phyloP scores from a whole-genome alignment of 352 stramenopile genomes.

The Globisporangium recalcitrans region DNA sequence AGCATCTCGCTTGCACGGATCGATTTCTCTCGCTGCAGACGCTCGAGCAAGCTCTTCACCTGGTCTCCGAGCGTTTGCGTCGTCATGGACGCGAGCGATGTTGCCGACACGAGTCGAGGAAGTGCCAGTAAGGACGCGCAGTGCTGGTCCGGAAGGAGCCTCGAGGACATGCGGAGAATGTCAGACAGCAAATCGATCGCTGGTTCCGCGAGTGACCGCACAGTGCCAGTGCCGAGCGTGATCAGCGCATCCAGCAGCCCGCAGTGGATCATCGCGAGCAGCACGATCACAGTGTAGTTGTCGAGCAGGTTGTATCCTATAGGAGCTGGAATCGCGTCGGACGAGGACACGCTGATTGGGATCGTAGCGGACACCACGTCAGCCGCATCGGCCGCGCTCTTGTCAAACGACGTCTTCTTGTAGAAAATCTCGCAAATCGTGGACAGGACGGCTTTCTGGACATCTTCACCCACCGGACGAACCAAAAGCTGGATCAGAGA shows the following conservation, averaged over 20 bases:
- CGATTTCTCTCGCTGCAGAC: conserved; percentile 76
- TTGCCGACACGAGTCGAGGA: conserved; percentile 73
- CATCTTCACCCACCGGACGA: conserved; percentile 83
- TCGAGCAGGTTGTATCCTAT: conserved; percentile 81
- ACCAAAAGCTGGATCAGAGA: conserved; percentile 85
- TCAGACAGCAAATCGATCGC: conserved; percentile 80
- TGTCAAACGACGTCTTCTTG: conserved; percentile 82
- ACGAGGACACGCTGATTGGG: conserved; percentile 64
- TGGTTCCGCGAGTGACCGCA: conserved; percentile 71
- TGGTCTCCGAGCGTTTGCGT: conserved; percentile 69
- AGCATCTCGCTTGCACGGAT: conserved; percentile 86
- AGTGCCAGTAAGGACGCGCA: conserved; percentile 74
- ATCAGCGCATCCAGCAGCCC: conserved; percentile 79
- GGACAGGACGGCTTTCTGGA: conserved; percentile 83
- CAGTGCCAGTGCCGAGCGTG: conserved; percentile 70
- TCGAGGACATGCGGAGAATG: conserved; percentile 78
- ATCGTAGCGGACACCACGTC: conserved; percentile 44
- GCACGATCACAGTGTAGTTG: conserved; percentile 85
- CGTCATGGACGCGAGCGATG: conserved; percentile 65
- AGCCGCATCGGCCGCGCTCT: conserved; percentile 28
- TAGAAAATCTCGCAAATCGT: conserved; percentile 90
- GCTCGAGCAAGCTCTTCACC: conserved; percentile 66
- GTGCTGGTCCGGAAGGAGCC: conserved; percentile 80
- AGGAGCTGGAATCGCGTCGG: conserved; percentile 53
- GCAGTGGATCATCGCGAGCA: conserved; percentile 84